These are phyloP conservation scores for Wickerhamomyces ciferrii DNA, from an alignment of 805 yeast genomes.

Conservation along the genomic window DNA sequence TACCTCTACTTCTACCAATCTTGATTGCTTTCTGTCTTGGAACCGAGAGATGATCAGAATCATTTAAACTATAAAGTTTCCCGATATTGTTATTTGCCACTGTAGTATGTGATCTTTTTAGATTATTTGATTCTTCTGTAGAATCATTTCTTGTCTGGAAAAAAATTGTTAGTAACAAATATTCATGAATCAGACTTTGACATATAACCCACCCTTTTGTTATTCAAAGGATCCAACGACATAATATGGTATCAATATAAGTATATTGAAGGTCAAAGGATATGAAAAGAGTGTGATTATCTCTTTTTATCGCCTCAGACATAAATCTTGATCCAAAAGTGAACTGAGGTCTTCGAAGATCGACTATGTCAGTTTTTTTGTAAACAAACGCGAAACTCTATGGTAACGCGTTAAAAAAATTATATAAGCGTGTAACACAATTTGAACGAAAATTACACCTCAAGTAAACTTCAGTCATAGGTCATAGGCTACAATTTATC, in stretches of 20 bases:
- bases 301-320: neutral
- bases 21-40: slow-evolving; percentile 25
- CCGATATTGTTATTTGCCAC: slow-evolving; percentile 8
- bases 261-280: neutral
- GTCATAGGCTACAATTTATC: neutral
- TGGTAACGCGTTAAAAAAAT: neutral
- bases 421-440: neutral
- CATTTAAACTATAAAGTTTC: slow-evolving; percentile 11
- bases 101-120: slow-evolving; percentile 13
- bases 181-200: no score
- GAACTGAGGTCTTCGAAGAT: neutral
- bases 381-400: neutral
- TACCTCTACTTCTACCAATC: slow-evolving; percentile 54
- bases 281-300: no score
- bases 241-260: neutral
- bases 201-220: slow-evolving; percentile 10
- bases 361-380: neutral
- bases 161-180: neutral
- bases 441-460: neutral
- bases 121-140: slow-evolving; percentile 9
- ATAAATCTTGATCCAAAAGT: no score
- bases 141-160: slow-evolving; percentile 2
- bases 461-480: neutral
- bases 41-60: slow-evolving; percentile 20
- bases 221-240: slow-evolving; percentile 6